phyloP scores from a whole-genome alignment of 768 basidiomycete species.

The Lactifluus subvellereus region DNA sequence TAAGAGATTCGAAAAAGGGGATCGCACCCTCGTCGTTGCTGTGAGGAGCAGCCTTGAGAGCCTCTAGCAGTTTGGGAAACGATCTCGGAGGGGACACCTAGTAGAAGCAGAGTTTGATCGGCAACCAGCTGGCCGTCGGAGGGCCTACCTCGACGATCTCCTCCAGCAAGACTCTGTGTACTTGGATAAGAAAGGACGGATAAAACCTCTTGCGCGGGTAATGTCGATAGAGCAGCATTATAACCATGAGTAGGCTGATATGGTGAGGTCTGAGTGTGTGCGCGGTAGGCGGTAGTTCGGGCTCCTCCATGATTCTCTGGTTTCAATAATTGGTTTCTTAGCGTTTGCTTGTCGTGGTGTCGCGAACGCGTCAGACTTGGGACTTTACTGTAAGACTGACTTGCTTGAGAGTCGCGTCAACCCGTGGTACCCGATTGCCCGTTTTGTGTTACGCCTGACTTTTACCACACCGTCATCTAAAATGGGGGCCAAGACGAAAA shows the following conservation, averaged over 20 bases:
- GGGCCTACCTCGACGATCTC: conserved; percentile 62
- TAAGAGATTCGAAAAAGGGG: conserved; percentile 21
- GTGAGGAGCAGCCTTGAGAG: conserved; percentile 24
- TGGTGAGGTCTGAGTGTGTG: conserved; percentile 76
- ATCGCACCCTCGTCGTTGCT: conserved; percentile 16
- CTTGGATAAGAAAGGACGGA: conserved; percentile 50
- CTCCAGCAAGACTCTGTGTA: conserved; percentile 60
- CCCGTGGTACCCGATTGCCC: background rate
- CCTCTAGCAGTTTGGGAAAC: conserved; percentile 38
- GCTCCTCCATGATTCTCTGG: conserved; percentile 28
- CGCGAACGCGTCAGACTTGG: background rate
- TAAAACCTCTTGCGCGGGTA: conserved; percentile 49
- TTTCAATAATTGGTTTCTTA: no score
- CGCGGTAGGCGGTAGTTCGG: conserved; percentile 53
- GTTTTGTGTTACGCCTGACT: background rate
- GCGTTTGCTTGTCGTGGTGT: background rate
- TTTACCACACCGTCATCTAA: no score
- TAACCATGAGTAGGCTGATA: conserved; percentile 56
- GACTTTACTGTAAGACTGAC: no score
- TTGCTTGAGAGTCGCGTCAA: background rate
- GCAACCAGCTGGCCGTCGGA: background rate
- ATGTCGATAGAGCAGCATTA: conserved; percentile 60
- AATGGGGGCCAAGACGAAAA: conserved; percentile 33
- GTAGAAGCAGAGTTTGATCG: conserved; percentile 28
- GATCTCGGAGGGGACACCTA: conserved; percentile 63